Base-by-base conservation (phyloP, 805 yeast genomes). In the Babjeviella inositovora region DNA sequence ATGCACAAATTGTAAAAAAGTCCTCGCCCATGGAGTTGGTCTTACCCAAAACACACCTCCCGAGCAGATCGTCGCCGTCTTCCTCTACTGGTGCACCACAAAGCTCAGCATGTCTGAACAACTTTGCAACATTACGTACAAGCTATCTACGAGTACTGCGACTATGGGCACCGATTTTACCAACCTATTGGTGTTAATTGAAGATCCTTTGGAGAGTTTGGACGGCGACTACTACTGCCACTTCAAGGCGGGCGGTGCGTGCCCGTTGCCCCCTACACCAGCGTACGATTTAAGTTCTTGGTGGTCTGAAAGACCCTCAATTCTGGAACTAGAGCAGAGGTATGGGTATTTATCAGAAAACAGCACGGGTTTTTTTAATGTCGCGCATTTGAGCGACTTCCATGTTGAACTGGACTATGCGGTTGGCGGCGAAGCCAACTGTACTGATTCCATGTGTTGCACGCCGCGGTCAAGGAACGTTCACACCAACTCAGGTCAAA, bases 141-240 rank as follows among this genome's bases (percentile, higher is more conserved):
- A n/a, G 20, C 20, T 6, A 9, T 13, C 11, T 17, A 14, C 13
- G n/a, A 7, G 14, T 7, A 34, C 43, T 24, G 38, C 53, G 9
- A 32, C 47, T 14, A 39, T 47, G 9, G 63, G 62, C 23, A 41
- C 55, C 8, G 69, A 68, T 33, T 60, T 68, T 27, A 57, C 62
- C 8, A 63, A 66, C 30, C 45, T 67, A 43, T 35, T 68, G 20
- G 49, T 53, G 11, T 34, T 59, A 23, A 62, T 70, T 57, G 8
- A 8, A 8, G 62, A 65, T 32, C 66, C 73, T 8, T 37, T 45
- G 24, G 55, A 67, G 8, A 15, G 16, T 8, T 34, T 51, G 14
- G 77, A 70, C 34, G 75, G 72, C 15, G 62, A 62, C 20, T 69
- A 69, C 34, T 67, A 69, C 45, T 74, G 85, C 41, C 58, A 65